Evolutionary conservation across 2,329 filamentous ascomycete species (phyloP), one percentile per base, ranked within the genome.

Genomic region (Zymoseptoria crescenta): DNA sequence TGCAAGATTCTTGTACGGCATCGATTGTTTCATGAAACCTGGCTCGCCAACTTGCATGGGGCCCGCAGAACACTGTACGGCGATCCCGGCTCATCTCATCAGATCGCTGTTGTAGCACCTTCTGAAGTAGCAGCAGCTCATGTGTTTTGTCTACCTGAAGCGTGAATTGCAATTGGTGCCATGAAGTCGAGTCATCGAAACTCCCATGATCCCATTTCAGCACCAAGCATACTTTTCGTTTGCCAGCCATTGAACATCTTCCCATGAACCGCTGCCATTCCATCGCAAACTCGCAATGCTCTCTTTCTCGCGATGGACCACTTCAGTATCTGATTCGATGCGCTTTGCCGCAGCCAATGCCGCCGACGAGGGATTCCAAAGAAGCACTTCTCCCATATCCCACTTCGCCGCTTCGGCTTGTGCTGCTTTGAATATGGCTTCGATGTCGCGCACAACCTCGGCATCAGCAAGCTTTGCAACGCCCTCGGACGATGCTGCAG

Each of bases 211-310:
- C 10, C 35, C 7, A 8, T 0, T 51, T 64, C 71, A 92, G 70
- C 86, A 90, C 88, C 88, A 93, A 1, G 79, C 87, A 74, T 83
- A 91, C 75, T 90, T 91, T 74, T 92, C 87, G 68, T 88, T 90
- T 10, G 79, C 82, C 55, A 90, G 74, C 88, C 89, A 93, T 54
- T 88, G 83, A 5, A 90, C 74, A 24, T 81, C 76, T 5, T 75
- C 68, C 4, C 78, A 81, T 27, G 52, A 60, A 10, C 72, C 72
- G n/a, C 8, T 76, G 1, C 83, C 86, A 67, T 88, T 87, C 87
- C 87, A 91, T 74, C 81, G 83, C 72, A 92, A 69, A 67, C 86
- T 87, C 0, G 87, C 78, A 60, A 93, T 88, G 70, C 86, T 89
- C 56, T 86, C 81, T 54, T 74, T 75, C 57, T 91, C 83, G 35